Evolutionary conservation across 108 stramenopile species (phyloP), one percentile per base, ranked within the genome.

Genomic region (Pseudonitzschia pungens): DNA sequence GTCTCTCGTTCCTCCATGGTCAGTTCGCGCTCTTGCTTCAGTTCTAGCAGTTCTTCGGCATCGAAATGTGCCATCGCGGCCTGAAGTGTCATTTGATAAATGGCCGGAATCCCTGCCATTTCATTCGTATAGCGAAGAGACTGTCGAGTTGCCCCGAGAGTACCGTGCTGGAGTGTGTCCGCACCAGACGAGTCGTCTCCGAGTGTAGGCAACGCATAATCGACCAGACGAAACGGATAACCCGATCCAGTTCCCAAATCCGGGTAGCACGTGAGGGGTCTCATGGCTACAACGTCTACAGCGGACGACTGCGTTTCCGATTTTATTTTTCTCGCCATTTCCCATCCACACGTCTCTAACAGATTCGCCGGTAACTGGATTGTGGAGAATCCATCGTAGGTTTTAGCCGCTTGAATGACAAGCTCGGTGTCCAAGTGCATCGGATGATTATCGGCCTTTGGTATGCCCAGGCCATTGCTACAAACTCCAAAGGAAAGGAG

Each of bases 1-100:
- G 92, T 95, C 67, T 95, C 94, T 31, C 89, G 77, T 69, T 95
- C 90, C 70, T 95, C 94, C 48, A 82, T 80, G 1, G 82, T 88
- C 45, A 92, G 63, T n/a, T 83, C 81, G 24, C 86, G 78, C 59
- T 88, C 81, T 52, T 70, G 73, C 48, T 85, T 83, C 29, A 70
- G 68, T 72, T 95, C 89, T 32, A 95, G 66, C 26, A 95, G 68
- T 31, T 77, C 76, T 60, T 83, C 80, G 14, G 90, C 94, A 77
- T 95, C 94, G 81, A 95, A 95, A 65, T 95, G 90, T 10, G 84
- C 79, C 80, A 92, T 78, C 52, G 87, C 81, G 21, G 83, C 75
- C 51, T 87, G 86, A 16, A 92, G 78, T 5, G 90, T 86, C 18
- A 80, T 69, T 65, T 84, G 80, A 69, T 94, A 94, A 12, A 77